Evolutionary conservation across 208 protist genomes (phyloP), one percentile per base, ranked within the genome.

Genomic region (Crithidia brevicula): DNA sequence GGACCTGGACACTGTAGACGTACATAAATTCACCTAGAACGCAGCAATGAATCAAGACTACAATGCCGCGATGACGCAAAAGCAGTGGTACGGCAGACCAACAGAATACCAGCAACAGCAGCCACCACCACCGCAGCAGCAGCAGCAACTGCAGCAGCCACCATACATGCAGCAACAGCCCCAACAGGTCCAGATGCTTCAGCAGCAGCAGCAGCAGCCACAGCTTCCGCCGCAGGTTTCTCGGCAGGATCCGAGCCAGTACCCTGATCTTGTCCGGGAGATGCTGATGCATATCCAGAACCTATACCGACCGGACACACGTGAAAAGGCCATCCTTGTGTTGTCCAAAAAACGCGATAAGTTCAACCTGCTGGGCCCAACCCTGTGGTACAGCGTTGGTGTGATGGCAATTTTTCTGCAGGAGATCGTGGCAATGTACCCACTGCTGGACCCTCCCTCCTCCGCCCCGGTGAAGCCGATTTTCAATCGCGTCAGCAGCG

Each of bases 391-490:
- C 84, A 97, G 94, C 27, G 96, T 98, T 60, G 98, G 98, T 4
- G 96, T 98, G 16, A 99, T 99, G 79, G 85, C 98, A 0, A 98
- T 98, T 33, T 83, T 99, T 46, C 71, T 99, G 33, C 98, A 99
- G 67, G 98, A 99, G 75, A 98, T 99, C 58, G 88, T 99, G 11
- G 92, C 92, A 36, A 97, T 99, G 58, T 99, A 99, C 67, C 98
- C 98, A 7, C 79, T 99, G 8, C 88, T 99, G 1, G 86, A 83
- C 43, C 82, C 87, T 10, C 83, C 94, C 10, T 63, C 64, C 11
- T 78, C 83, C 36, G 71, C 79, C 7, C 59, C 59, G 13, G 63
- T 83, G 43, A 92, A 96, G 57, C 69, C 86, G 18, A 81, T 81
- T 13, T 81, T 98, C 13, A 98, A 98, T 77, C 92, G 98, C 38